Conservation (phyloP, 306 rosid genomes). For the Vicia villosa region DNA sequence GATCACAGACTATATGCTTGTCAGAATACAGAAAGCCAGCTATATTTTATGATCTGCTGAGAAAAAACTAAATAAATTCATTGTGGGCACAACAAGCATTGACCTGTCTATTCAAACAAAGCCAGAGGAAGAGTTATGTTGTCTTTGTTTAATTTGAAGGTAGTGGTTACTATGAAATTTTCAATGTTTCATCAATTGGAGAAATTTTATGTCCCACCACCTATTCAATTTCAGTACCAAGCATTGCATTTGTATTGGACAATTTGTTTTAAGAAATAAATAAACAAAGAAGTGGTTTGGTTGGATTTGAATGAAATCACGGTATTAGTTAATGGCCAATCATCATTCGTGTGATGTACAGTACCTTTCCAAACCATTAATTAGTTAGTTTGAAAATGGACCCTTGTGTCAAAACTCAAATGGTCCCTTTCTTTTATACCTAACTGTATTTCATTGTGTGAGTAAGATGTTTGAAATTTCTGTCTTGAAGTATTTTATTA, state of each 20-base stretch:
- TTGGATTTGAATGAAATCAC: too few species aligned
- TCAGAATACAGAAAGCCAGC: constrained; percentile 62
- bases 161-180: background rate
- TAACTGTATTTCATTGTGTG: too few species aligned
- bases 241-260: background rate
- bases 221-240: background rate
- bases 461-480: too few species aligned
- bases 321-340: too few species aligned
- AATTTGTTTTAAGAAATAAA: background rate
- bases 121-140: background rate
- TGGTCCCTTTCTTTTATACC: too few species aligned
- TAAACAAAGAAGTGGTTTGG: too few species aligned
- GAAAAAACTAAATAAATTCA: constrained; percentile 9
- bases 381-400: too few species aligned
- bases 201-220: background rate
- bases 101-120: background rate
- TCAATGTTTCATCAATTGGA: background rate
- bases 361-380: too few species aligned
- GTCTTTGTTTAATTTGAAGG: constrained; percentile 8
- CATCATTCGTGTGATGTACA: too few species aligned
- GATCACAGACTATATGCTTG: constrained; percentile 56
- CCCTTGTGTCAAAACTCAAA: too few species aligned
- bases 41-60: constrained; percentile 63
- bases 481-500: too few species aligned
- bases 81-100: background rate